phyloP scores from a whole-genome alignment of 192 early-diverging fungal genomes.

The Coemansia sp. region DNA sequence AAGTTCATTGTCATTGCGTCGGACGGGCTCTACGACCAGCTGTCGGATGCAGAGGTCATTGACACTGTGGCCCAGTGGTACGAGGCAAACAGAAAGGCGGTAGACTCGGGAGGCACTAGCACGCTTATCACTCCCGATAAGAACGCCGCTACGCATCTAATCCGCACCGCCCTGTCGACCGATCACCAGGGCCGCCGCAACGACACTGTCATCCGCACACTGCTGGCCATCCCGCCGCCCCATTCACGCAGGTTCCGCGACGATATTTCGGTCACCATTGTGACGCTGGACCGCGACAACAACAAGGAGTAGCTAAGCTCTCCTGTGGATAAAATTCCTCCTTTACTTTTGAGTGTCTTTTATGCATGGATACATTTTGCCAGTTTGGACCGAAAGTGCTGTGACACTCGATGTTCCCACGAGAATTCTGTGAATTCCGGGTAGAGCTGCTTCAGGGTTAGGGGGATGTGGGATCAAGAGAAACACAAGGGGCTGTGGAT shows the following conservation, averaged over 20 bases:
- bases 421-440: too few relatives aligned
- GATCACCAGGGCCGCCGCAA: constrained; percentile 59
- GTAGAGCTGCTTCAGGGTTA: too few relatives aligned
- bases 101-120: neutral
- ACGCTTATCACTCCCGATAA: constrained; percentile 43
- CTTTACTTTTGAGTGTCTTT: neutral
- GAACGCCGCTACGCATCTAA: constrained; percentile 72
- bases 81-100: constrained; percentile 20
- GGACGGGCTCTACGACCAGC: constrained; percentile 80
- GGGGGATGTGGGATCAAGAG: too few relatives aligned
- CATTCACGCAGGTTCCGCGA: constrained; percentile 71
- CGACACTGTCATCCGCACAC: constrained; percentile 60
- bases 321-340: neutral
- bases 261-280: constrained; percentile 77
- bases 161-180: constrained; percentile 61
- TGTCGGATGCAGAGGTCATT: constrained; percentile 64
- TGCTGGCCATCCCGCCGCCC: constrained; percentile 66
- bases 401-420: too few relatives aligned
- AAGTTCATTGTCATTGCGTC: constrained; percentile 77
- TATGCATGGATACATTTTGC: too few relatives aligned
- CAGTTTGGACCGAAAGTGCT: too few relatives aligned
- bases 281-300: constrained; percentile 43
- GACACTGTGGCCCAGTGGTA: constrained; percentile 47
- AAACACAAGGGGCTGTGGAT: too few relatives aligned
- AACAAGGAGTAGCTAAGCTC: neutral